These are phyloP conservation scores for Apiospora koreana DNA, from an alignment of 2,329 filamentous ascomycete genomes.

Conservation along the genomic window DNA sequence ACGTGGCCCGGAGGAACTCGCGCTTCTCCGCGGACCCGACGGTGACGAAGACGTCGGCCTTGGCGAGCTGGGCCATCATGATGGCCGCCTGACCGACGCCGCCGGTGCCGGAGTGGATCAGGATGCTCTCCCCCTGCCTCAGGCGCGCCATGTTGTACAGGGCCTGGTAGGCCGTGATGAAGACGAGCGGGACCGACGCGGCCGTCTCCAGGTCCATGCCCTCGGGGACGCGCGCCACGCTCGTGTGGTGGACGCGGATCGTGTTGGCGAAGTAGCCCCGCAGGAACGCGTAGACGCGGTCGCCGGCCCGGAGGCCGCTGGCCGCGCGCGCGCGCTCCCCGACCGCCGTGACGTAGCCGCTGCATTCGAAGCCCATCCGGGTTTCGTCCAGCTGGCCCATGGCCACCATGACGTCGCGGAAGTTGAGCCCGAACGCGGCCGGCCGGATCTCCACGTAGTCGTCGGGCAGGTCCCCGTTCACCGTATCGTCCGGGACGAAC, in stretches of 20 bases:
- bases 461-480: not conserved
- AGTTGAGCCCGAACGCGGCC: not conserved
- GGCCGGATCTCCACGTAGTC: not conserved
- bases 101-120: constrained; percentile 15
- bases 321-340: not conserved
- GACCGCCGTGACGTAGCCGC: not conserved
- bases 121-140: constrained; percentile 12
- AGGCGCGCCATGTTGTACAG: too few relatives aligned
- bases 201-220: constrained; percentile 10
- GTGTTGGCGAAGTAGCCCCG: not conserved
- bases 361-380: not conserved
- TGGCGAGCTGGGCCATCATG: constrained; percentile 9
- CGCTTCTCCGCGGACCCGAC: constrained; percentile 12
- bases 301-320: not conserved
- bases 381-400: not conserved
- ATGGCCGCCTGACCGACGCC: constrained; percentile 13
- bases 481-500: constrained; percentile 25
- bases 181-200: too few relatives aligned
- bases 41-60: constrained; percentile 13
- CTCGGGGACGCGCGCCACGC: not conserved
- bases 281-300: not conserved
- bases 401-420: not conserved
- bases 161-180: too few relatives aligned
- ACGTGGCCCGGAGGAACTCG: constrained; percentile 3
- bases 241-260: not conserved